Evolutionary conservation across 305 asterid genomes (phyloP), one percentile per base, ranked within the genome.

Genomic region (Stenogyne calaminthoides): DNA sequence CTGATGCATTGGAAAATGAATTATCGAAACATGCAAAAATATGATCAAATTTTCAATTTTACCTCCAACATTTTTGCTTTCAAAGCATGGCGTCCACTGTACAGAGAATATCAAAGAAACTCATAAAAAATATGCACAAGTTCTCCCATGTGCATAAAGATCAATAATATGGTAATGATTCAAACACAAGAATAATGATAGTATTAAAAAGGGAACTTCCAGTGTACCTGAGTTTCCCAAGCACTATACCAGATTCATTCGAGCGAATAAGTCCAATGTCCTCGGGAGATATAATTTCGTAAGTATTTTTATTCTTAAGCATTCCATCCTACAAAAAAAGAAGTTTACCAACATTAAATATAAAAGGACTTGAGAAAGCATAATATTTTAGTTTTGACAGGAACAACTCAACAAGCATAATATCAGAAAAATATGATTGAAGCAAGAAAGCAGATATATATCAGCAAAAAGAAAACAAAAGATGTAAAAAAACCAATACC

Each of bases 281-380:
- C 83, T 95, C 96, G 19, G 98, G 98, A 76, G 98, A 84, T 32
- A 95, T 92, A 63, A 92, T 95, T 85, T 95, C 99, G 76, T 95
- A 95, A 64, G 99, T 95, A 71, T 78, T 84, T 82, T 85, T 92
- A 80, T 92, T 76, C 84, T 95, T 95, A 71, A 95, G 91, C 99
- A 95, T 95, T 81, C 99, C 99, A 80, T 92, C 98, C 98, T 94
- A 76, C 72, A 66, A 66, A 62, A 76, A 29, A 44, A 32, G 29
- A 27, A 9, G 9, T 27, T 54, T 37, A 55, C 60, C 76, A 76
- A 47, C 22, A 39, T 25, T 51, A 11, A 40, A 69, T 14, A 22
- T 36, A 37, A 34, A 14, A 47, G 32, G 37, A 70, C 6, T 20
- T 44, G 49, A 9, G 22, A 36, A 15, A 62, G 36, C 37, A 64